Evolutionary conservation across 2,329 filamentous ascomycete species (phyloP).

Genomic region (Calonectria hawksworthii): DNA sequence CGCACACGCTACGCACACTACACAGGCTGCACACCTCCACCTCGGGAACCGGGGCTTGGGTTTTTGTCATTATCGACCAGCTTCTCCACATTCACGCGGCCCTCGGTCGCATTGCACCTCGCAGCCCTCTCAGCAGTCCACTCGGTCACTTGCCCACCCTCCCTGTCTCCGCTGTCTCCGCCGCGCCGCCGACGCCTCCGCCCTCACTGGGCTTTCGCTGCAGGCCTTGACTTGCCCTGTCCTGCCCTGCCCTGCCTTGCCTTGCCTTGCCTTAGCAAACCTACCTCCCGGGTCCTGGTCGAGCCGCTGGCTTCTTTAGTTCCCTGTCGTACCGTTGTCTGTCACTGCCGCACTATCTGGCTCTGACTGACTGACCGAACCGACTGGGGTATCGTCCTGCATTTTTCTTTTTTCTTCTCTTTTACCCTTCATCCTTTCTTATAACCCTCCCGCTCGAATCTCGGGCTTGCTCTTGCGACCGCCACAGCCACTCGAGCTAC

Average conservation of each 20-base stretch:
- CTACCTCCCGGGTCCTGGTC: conserved; percentile 19
- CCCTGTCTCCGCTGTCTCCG: conserved; percentile 34
- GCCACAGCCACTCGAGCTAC: conserved; percentile 13
- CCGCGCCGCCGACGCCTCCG: conserved; percentile 39
- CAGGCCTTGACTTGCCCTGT: conserved; percentile 19
- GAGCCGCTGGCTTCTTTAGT: conserved; percentile 4
- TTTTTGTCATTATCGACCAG: conserved; percentile 28
- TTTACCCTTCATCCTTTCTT: not conserved
- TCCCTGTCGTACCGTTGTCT: conserved; percentile 26
- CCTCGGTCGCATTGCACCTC: conserved; percentile 45
- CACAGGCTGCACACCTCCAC: conserved; percentile 10
- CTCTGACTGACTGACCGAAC: conserved; percentile 9
- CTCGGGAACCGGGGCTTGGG: conserved; percentile 23
- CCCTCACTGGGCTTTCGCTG: conserved; percentile 21
- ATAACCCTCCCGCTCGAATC: not conserved
- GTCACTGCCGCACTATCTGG: conserved; percentile 19
- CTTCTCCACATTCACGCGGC: conserved; percentile 45
- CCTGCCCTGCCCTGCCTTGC: conserved; percentile 26
- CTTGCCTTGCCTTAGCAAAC: conserved; percentile 28
- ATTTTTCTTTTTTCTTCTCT: not conserved
- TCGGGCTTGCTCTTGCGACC: conserved; percentile 8
- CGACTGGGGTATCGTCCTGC: conserved; percentile 13
- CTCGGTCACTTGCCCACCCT: conserved; percentile 19
- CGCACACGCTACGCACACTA: conserved; percentile 6
- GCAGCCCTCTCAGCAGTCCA: conserved; percentile 28